A percentile compares a stretch with the other conserved stretches of the same genome.
Conservation (phyloP, 495 filamentous ascomycete genomes). For the Penicillium herquei region DNA sequence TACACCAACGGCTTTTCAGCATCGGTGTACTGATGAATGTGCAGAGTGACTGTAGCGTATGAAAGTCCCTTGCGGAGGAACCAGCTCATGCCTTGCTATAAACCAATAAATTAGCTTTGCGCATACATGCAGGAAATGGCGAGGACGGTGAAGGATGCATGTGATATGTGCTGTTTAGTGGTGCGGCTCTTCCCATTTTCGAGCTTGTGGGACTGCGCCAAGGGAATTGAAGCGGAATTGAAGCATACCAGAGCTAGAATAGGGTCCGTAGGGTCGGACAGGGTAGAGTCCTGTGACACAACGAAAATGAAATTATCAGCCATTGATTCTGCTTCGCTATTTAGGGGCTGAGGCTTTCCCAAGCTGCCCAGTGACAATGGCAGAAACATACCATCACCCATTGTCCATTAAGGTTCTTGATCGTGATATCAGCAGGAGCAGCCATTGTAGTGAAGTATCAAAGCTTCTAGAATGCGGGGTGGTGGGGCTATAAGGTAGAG, state of each 20-base stretch:
- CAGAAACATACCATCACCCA: conserved; percentile 68
- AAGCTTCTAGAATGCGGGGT: conserved; percentile 6
- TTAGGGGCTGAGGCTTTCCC: not conserved
- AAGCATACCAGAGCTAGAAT: conserved; percentile 62
- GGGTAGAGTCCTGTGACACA: conserved; percentile 66
- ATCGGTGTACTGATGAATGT: conserved; percentile 62
- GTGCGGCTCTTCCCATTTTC: not conserved
- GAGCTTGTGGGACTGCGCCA: not conserved
- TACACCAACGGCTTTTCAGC: conserved; percentile 39
- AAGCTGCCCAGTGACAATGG: not conserved
- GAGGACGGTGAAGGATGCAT: not conserved
- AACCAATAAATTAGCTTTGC: conserved; percentile 12
- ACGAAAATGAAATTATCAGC: not conserved
- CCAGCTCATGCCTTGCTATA: conserved; percentile 79
- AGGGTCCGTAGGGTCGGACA: conserved; percentile 69
- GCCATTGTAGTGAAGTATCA: conserved; percentile 62
- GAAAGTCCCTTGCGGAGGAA: conserved; percentile 72
- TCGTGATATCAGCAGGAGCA: conserved; percentile 68
- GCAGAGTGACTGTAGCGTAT: conserved; percentile 69
- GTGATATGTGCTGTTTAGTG: not conserved
- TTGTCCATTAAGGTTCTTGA: conserved; percentile 71
- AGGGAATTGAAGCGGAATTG: conserved; percentile 4
- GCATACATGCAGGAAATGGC: not conserved
- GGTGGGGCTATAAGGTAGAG: not conserved
- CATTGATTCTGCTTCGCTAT: not conserved